These are phyloP conservation scores for Myxozyma vanderwaltii DNA, from an alignment of 805 yeast species.

Conservation along the genomic window DNA sequence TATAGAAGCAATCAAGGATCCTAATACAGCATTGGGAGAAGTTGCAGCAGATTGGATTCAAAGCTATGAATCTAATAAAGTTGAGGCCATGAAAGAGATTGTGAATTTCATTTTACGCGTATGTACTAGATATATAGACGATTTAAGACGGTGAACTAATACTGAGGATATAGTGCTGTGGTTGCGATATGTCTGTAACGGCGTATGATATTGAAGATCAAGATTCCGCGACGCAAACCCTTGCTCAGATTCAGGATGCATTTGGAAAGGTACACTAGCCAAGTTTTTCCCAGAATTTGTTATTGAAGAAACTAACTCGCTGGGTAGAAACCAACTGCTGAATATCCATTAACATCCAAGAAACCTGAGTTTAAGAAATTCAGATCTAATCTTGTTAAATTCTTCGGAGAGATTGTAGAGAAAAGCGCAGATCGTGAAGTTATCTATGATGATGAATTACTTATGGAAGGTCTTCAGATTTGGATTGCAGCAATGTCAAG, in stretches of 20 bases:
- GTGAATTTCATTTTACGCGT: slow-evolving; percentile 66
- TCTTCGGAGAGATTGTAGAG: slow-evolving; percentile 55
- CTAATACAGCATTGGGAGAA: slow-evolving; percentile 54
- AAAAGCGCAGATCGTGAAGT: slow-evolving; percentile 64
- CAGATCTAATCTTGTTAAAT: slow-evolving; percentile 56
- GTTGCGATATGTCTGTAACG: slow-evolving; percentile 42
- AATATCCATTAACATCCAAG: slow-evolving; percentile 64
- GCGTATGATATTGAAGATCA: slow-evolving; percentile 73
- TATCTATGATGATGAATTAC: slow-evolving; percentile 48
- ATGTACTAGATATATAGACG: not conserved
- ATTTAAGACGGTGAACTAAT: not conserved
- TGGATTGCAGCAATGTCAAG: slow-evolving; percentile 79
- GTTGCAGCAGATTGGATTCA: slow-evolving; percentile 62
- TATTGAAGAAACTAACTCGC: not conserved
- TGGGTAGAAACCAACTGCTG: slow-evolving; percentile 54
- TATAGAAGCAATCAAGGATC: slow-evolving; percentile 52
- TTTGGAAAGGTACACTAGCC: slow-evolving; percentile 32
- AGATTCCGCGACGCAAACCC: slow-evolving; percentile 72
- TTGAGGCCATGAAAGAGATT: slow-evolving; percentile 58
- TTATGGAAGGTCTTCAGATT: slow-evolving; percentile 60
- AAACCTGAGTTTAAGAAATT: slow-evolving; percentile 53
- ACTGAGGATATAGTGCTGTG: slow-evolving; percentile 23
- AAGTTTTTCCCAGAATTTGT: not conserved
- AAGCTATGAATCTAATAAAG: slow-evolving; percentile 49
- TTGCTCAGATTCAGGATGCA: slow-evolving; percentile 64